A percentile compares a stretch with the other conserved stretches of the same genome.
Evolutionary conservation across 164 flowering plant genomes (phyloP).

Genomic region (Chimonanthus praecox): DNA sequence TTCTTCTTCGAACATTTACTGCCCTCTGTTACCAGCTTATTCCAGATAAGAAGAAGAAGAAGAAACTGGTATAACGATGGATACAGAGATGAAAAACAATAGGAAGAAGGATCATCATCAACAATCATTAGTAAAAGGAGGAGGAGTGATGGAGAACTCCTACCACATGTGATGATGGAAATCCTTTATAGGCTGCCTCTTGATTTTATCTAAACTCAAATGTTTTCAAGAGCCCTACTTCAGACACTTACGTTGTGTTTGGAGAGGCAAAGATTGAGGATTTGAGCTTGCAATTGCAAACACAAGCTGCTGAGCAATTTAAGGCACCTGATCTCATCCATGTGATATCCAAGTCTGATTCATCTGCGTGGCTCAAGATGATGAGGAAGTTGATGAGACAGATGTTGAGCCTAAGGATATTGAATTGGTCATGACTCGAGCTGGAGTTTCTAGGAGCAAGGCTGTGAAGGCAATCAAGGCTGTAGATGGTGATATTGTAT

Average conservation of each 20-base stretch:
- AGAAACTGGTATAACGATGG: too few relatives aligned
- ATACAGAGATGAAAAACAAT: too few relatives aligned
- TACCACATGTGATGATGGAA: too few relatives aligned
- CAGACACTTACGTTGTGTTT: conserved; percentile 31
- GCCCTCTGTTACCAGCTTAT: too few relatives aligned
- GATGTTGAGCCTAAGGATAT: conserved; percentile 36
- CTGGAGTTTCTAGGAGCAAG: conserved; percentile 32
- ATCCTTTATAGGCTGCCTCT: conserved; percentile 2
- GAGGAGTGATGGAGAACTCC: too few relatives aligned
- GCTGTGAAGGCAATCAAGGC: conserved; percentile 35
- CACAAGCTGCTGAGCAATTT: conserved; percentile 35
- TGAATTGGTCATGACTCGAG: conserved; percentile 35
- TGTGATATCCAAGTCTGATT: conserved; percentile 23
- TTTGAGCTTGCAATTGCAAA: conserved; percentile 33
- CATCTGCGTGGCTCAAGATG: conserved; percentile 27
- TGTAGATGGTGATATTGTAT: conserved; percentile 29
- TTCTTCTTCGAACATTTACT: too few relatives aligned
- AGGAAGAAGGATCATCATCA: too few relatives aligned
- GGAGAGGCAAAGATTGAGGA: conserved; percentile 41
- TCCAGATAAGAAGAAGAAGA: too few relatives aligned
- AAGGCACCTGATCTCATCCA: conserved; percentile 28
- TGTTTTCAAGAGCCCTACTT: conserved; percentile 33
- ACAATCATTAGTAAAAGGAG: too few relatives aligned
- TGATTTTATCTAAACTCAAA: conserved; percentile 36
- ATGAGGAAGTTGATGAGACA: conserved; percentile 33